Base-by-base conservation (phyloP, 1,139 yeast species). In the Kluyveromyces marxianus region DNA sequence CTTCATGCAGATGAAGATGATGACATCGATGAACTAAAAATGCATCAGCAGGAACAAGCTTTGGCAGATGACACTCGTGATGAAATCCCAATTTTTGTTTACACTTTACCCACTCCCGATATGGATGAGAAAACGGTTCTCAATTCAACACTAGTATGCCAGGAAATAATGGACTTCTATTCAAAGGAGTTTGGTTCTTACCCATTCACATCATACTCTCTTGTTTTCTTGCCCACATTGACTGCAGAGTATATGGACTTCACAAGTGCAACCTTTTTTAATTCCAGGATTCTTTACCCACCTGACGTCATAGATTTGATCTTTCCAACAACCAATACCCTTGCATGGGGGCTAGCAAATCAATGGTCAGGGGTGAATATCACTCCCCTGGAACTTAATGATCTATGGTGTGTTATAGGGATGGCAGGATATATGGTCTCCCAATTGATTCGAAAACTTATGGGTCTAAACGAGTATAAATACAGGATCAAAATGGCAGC, bases 331-430 rank as follows among this genome's bases (percentile, higher is more conserved):
- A 86, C 96, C 0, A 89, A 86, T 50, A 62, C 70, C 0, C 62
- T 92, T 6, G 74, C 92, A 1, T 76, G 79, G 48, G 79, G 88
- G 0, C 66, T 94, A 34, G 86, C 98, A 0, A 74, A 79, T 4
- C 98, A 94, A 62, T 94, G 97, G 96, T 77, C 95, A 1, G 97
- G 97, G 6, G 83, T 94, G 35, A 88, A 88, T 61, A 87, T 94
- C 30, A 83, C 88, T 1, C 96, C 98, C 0, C 77, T 77, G 50
- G 74, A 81, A 0, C 77, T 83, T 63, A 80, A 85, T 55, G 97
- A 92, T 63, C 58, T 86, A n/a, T 94, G 99, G 98, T 79, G 92
- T 51, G 84, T 92, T 1, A 68, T 85, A 31, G 98, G 97, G 3
- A 81, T 94, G 48, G 78, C 96, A 0, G 77, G 80, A 39, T 92